Base-by-base conservation (phyloP, 1,284 basidiomycete species). In the Ceratobasidium sp. region DNA sequence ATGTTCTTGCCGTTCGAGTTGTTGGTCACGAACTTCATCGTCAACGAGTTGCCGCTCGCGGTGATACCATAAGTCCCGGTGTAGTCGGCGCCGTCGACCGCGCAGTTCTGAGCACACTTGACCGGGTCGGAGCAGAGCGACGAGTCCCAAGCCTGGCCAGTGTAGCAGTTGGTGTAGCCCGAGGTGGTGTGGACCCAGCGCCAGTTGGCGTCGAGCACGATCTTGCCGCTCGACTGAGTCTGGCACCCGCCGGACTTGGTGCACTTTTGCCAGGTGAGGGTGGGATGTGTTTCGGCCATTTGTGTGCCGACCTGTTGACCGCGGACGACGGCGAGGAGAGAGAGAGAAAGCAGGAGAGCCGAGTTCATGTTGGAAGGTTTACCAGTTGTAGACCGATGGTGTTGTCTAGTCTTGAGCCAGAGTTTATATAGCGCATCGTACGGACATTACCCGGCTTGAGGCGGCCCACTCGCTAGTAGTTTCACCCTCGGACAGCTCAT, bases 11-110 rank as follows among this genome's bases (percentile, higher is more conserved):
- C 79, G 80, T 86, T 86, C 75, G 75, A 79, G 75, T 77, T 75
- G 83, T 86, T 74, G 94, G 90, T 79, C 80, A 85, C 36, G 94
- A 96, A 72, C 86, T 96, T 40, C 88, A 92, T 71, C 92, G 92
- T 88, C 74, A 77, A 88, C 84, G 2, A 78, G 77, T 83, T 81
- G 73, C 83, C 84, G 72, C 75, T 78, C 56, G 83, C 78, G 51
- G 82, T 83, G 78, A 85, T 81, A 75, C 83, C 82, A 75, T 83
- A 83, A 46, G 82, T 83, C 74, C 77, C 81, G 74, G 77, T 42
- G 78, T 87, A 87, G 79, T 85, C 84, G n/a, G 85, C 86, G 74
- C 86, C 86, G 73, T 87, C 86, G 73, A 87, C 78, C n/a, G 85
- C 85, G 75, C 86, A 87, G 80, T 85, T 84, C 25, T 77, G 72